Conservation (phyloP, 176 grass and related monocot genomes). For the Alopecurus myosuroides region DNA sequence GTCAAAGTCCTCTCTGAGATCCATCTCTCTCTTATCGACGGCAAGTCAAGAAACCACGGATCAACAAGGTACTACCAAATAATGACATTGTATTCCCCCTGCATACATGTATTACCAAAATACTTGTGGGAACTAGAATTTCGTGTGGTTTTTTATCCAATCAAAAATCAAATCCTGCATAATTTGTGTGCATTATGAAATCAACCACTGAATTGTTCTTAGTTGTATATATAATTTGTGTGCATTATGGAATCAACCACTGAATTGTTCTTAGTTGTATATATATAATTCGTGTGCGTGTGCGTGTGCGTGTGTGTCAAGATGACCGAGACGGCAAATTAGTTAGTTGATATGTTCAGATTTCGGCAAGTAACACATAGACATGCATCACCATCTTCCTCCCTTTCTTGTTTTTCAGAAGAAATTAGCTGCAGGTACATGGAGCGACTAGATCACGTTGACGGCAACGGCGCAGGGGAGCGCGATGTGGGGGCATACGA, state of each 20-base stretch:
- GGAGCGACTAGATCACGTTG: not conserved
- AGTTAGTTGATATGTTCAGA: not conserved
- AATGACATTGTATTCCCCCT: not conserved
- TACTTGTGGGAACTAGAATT: not conserved
- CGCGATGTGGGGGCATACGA: not conserved
- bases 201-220: not conserved
- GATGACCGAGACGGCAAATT: not conserved
- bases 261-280: not conserved
- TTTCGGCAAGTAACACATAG: not conserved
- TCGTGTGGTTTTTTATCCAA: not conserved
- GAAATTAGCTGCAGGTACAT: conserved; percentile 21
- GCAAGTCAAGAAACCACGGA: not conserved
- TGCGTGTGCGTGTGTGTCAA: not conserved
- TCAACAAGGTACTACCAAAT: conserved; percentile 29
- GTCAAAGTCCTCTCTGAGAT: not conserved
- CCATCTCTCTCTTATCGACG: conserved; percentile 22
- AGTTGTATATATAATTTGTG: not conserved
- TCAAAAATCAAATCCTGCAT: not conserved
- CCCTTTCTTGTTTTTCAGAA: not conserved
- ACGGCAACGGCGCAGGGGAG: not conserved
- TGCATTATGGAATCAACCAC: not conserved
- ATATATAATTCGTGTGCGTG: not conserved
- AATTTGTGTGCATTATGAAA: not conserved
- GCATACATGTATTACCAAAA: not conserved
- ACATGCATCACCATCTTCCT: not conserved